Conservation (phyloP, 2,329 filamentous ascomycete species). For the Xylaria sp. region DNA sequence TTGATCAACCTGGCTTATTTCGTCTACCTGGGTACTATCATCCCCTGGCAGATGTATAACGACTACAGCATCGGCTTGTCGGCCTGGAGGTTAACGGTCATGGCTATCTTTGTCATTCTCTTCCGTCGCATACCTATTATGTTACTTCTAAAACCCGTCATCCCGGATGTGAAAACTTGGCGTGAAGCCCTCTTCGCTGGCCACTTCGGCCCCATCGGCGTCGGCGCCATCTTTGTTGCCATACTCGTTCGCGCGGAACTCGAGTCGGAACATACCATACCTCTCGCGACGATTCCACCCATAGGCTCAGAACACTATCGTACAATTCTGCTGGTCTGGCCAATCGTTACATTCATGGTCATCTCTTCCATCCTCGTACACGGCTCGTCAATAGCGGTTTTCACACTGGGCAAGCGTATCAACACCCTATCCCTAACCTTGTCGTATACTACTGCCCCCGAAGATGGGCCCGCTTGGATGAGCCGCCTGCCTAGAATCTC, state of each 20-base stretch:
- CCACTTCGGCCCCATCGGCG: slow-evolving; percentile 97
- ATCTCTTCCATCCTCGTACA: slow-evolving; percentile 95
- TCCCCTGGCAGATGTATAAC: slow-evolving; percentile 95
- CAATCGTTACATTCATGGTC: slow-evolving; percentile 92
- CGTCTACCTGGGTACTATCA: slow-evolving; percentile 96
- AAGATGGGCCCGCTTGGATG: slow-evolving; percentile 94
- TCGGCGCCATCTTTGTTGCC: slow-evolving; percentile 94
- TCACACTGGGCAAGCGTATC: slow-evolving; percentile 97
- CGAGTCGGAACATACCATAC: slow-evolving; percentile 79
- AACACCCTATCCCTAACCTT: slow-evolving; percentile 95
- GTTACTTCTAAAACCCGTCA: slow-evolving; percentile 88
- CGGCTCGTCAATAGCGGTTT: slow-evolving; percentile 97
- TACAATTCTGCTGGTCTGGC: slow-evolving; percentile 90
- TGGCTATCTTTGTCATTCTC: slow-evolving; percentile 91
- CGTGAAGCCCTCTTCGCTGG: slow-evolving; percentile 95
- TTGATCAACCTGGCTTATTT: slow-evolving; percentile 98
- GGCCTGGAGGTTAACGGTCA: slow-evolving; percentile 92
- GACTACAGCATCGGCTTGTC: slow-evolving; percentile 75
- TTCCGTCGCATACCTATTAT: slow-evolving; percentile 97
- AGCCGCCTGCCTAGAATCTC: slow-evolving; percentile 82
- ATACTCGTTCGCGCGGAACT: slow-evolving; percentile 94
- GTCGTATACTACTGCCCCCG: slow-evolving; percentile 91
- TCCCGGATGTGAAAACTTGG: slow-evolving; percentile 98
- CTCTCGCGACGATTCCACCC: slow-evolving; percentile 71
- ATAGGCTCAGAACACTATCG: slow-evolving; percentile 68